Evolutionary conservation across 2,329 filamentous ascomycete species (phyloP), one percentile per base, ranked within the genome.

Genomic region (Cercospora canescens): DNA sequence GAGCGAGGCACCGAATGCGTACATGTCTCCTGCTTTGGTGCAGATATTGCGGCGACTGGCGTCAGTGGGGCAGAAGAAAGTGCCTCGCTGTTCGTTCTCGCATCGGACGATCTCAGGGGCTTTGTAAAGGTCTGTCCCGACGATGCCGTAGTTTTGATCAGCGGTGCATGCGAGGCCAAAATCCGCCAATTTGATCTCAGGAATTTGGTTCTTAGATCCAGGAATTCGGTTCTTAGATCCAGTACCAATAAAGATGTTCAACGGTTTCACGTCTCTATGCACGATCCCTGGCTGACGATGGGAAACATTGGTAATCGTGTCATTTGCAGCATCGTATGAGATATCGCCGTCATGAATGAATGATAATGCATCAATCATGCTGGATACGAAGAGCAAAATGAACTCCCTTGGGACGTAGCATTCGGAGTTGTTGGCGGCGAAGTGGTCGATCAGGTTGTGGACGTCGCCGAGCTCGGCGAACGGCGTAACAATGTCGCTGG

Each of bases 391-490:
- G 57, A 73, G 71, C 8, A 73, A 64, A 21, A 72, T 57, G 66
- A 76, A 69, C 1, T 57, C 57, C 14, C 66, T 65, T 3, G 71
- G 71, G 9, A 66, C 18, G 6, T 30, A 30, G 14, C 62, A 21
- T 3, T 24, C 52, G 50, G 28, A 28, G 50, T 39, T 28, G 6
- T 7, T n/a, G 2, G 21, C 5, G 14, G 59, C 18, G 18, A 65
- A 65, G 26, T 68, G 62, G 1, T 50, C 4, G 30, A 69, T 59
- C 24, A 72, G 63, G 18, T 69, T 64, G 34, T 52, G 21, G 1
- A 75, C 28, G 34, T 74, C 73, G 6, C 73, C 73, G n/a, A 62
- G 70, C 9, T 69, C 59, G 52, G 68, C 72, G 60, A 65, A 74
- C 14, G 72, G 70, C 0, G 66, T 62, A 4, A 69, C 62, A 32